phyloP scores from a whole-genome alignment of 495 filamentous ascomycete genomes.

The Mycothermus thermophilus region DNA sequence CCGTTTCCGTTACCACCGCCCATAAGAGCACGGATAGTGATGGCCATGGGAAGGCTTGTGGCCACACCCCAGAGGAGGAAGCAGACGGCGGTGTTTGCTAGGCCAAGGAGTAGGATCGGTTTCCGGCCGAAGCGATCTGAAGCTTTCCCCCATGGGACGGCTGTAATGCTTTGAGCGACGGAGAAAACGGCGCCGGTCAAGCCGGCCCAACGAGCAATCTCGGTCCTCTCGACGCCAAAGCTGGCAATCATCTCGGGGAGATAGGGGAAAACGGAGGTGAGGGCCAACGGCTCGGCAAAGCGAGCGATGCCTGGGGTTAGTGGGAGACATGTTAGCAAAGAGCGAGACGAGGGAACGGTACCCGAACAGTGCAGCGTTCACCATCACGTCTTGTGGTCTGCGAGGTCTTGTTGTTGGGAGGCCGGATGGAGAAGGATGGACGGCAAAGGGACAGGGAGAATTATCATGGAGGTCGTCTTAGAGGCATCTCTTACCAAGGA shows the following conservation, averaged over 20 bases:
- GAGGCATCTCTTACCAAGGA: constrained; percentile 60
- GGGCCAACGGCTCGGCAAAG: constrained; percentile 73
- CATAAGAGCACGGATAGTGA: constrained; percentile 51
- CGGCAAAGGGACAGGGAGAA: too few species aligned
- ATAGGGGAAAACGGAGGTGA: constrained; percentile 82
- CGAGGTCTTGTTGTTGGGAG: too few species aligned
- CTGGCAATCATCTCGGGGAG: constrained; percentile 78
- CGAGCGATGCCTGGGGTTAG: constrained; percentile 47
- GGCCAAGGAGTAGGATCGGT: constrained; percentile 53
- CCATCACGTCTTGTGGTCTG: too few species aligned
- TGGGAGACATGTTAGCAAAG: constrained; percentile 7
- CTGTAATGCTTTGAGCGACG: constrained; percentile 56
- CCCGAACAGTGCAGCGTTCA: too few species aligned
- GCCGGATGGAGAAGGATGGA: too few species aligned
- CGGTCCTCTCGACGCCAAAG: constrained; percentile 55
- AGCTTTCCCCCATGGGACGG: constrained; percentile 63
- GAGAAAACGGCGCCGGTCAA: constrained; percentile 62
- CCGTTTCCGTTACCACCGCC: constrained; percentile 55
- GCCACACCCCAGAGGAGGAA: constrained; percentile 70
- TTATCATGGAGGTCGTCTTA: too few species aligned
- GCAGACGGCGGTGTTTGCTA: constrained; percentile 58
- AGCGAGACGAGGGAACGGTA: constrained; percentile 12
- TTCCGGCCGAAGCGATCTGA: constrained; percentile 66
- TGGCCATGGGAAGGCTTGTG: constrained; percentile 53
- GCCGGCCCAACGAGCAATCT: constrained; percentile 66